Percentiles rank a stretch among this genome's conserved stretches.
Conservation (phyloP, 805 yeast genomes). For the Wickerhamiella nectarea region DNA sequence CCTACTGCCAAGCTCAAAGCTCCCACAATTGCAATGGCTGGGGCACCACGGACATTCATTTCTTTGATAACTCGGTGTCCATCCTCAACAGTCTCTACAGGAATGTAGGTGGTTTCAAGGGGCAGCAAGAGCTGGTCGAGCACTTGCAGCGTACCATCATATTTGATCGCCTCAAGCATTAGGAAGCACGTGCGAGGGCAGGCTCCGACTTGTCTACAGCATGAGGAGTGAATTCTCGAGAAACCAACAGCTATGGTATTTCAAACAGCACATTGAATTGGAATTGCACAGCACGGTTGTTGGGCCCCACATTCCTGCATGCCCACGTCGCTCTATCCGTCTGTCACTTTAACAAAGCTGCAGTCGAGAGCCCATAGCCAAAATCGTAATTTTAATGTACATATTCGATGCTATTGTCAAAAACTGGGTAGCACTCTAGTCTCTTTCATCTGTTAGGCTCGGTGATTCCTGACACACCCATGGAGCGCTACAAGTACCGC, state of each 20-base stretch:
- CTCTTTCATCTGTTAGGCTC: too few relatives aligned
- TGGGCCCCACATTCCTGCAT: too few relatives aligned
- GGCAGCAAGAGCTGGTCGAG: conserved; percentile 79
- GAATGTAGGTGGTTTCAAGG: conserved; percentile 55
- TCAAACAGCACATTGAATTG: too few relatives aligned
- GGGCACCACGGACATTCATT: conserved; percentile 97
- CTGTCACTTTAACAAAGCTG: too few relatives aligned
- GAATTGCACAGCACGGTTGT: too few relatives aligned
- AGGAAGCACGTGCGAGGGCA: conserved; percentile 1
- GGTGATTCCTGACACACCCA: background rate
- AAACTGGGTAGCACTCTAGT: too few relatives aligned
- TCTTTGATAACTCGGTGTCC: conserved; percentile 71
- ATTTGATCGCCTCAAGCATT: conserved; percentile 53
- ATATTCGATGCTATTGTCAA: too few relatives aligned
- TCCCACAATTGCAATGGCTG: conserved; percentile 95
- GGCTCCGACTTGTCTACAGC: too few relatives aligned
- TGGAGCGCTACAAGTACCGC: conserved; percentile 50
- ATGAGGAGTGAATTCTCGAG: too few relatives aligned
- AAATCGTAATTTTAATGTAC: too few relatives aligned
- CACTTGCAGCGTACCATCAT: conserved; percentile 42
- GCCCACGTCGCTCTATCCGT: too few relatives aligned
- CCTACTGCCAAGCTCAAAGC: conserved; percentile 75
- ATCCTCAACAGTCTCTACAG: conserved; percentile 49
- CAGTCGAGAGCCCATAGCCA: too few relatives aligned
- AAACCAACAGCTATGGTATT: background rate